Conservation (phyloP, 1,139 yeast species). For the Pneumocystis jirovecii region DNA sequence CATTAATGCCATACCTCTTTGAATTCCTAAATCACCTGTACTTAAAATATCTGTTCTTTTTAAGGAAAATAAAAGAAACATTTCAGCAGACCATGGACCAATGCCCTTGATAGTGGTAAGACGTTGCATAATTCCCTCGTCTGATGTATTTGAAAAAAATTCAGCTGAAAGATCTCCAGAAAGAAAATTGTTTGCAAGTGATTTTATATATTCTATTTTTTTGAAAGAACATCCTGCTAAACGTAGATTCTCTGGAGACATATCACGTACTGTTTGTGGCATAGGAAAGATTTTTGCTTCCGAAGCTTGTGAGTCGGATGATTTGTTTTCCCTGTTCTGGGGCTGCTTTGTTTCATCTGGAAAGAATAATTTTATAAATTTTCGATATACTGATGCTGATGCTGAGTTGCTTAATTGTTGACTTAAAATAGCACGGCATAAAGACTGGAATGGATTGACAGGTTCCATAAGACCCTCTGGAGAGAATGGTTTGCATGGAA, state of each 20-base stretch:
- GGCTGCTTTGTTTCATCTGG: conserved; percentile 4
- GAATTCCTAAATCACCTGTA: conserved; percentile 68
- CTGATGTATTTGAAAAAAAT: conserved; percentile 21
- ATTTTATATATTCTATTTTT: conserved; percentile 41
- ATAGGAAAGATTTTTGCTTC: conserved; percentile 30
- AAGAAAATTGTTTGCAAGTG: conserved; percentile 23
- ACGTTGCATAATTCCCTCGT: conserved; percentile 40
- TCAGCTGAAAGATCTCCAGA: conserved; percentile 23
- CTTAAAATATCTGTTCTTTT: conserved; percentile 57
- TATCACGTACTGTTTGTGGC: conserved; percentile 31
- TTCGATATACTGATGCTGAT: conserved; percentile 46
- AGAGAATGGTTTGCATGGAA: conserved; percentile 12
- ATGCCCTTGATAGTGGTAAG: conserved; percentile 58
- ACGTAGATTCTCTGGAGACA: conserved; percentile 30
- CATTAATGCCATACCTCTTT: conserved; percentile 57
- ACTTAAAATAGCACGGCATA: conserved; percentile 11
- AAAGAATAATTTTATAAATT: conserved; percentile 32
- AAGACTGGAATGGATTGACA: conserved; percentile 14
- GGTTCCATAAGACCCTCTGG: conserved; percentile 11
- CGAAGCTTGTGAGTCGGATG: not conserved
- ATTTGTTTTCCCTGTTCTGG: conserved; percentile 2
- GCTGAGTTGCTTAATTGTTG: conserved; percentile 84
- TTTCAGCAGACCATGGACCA: conserved; percentile 83
- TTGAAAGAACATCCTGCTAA: conserved; percentile 55
- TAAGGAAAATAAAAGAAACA: conserved; percentile 65